Percentiles rank a stretch among this genome's conserved stretches.
Conservation (phyloP, 495 filamentous ascomycete genomes). For the Terfezia claveryi region DNA sequence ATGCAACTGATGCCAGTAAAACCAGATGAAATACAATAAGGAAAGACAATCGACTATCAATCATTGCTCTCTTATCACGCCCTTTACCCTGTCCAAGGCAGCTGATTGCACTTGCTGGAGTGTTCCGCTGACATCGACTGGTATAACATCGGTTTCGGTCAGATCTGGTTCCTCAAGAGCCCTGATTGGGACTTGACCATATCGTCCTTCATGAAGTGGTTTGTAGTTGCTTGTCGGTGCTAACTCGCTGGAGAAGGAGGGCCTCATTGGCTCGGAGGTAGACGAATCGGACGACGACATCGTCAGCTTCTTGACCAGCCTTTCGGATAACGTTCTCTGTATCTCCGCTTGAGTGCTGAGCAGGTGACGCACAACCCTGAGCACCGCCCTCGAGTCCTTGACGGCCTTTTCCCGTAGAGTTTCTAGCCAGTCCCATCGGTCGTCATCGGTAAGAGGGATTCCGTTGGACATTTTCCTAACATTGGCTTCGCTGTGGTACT, state of each 20-base stretch:
- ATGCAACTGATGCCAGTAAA: neutral
- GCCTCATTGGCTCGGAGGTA: constrained; percentile 64
- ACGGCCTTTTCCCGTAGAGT: constrained; percentile 63
- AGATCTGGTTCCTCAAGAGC: constrained; percentile 58
- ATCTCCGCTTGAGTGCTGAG: constrained; percentile 88
- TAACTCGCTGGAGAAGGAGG: constrained; percentile 51
- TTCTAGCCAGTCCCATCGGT: constrained; percentile 98
- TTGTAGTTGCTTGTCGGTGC: constrained; percentile 30
- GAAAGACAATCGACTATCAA: neutral
- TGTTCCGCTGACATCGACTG: constrained; percentile 41
- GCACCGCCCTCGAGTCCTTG: constrained; percentile 34
- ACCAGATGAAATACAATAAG: neutral
- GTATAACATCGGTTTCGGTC: constrained; percentile 66
- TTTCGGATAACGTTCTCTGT: constrained; percentile 91
- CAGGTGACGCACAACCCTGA: constrained; percentile 75
- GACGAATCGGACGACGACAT: constrained; percentile 73
- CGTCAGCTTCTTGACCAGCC: constrained; percentile 38
- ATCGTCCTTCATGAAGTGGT: constrained; percentile 89
- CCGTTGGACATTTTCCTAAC: constrained; percentile 84
- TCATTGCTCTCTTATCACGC: neutral
- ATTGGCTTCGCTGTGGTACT: constrained; percentile 75
- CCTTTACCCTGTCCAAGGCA: neutral
- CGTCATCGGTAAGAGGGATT: constrained; percentile 73
- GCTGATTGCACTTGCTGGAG: neutral
- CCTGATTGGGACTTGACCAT: constrained; percentile 88